Percentiles rank a stretch among this genome's conserved stretches.
Conservation (phyloP, 129 eudicot genomes). For the Flaveria bidentis region DNA sequence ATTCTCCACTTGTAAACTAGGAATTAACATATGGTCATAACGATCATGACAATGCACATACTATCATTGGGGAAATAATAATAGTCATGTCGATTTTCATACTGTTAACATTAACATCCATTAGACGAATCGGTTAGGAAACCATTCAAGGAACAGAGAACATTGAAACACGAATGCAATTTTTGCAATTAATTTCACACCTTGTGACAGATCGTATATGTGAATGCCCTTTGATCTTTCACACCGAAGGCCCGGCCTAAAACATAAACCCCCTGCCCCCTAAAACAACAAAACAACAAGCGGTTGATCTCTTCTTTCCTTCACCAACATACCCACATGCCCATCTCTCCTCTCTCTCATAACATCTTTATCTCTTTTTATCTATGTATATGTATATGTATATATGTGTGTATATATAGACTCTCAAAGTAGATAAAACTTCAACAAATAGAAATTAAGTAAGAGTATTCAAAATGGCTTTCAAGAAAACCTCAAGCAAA, state of each 20-base stretch:
- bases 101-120: no score
- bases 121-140: no score
- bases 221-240: background rate
- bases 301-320: constrained; percentile 33
- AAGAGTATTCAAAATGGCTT: constrained; percentile 43
- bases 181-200: no score
- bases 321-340: constrained; percentile 42
- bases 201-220: background rate
- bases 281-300: constrained; percentile 13
- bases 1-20: background rate
- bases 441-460: background rate
- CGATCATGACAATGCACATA: no score
- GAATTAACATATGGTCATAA: background rate
- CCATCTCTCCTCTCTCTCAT: background rate
- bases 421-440: constrained; percentile 24
- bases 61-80: no score
- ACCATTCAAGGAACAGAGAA: no score
- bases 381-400: background rate
- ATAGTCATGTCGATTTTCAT: no score
- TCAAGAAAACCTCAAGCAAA: constrained; percentile 51
- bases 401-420: constrained; percentile 2
- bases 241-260: background rate
- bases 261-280: background rate
- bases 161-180: no score
- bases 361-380: background rate